Base-by-base conservation (phyloP, 2,329 filamentous ascomycete genomes). In the Ceratocystis cubensis region DNA sequence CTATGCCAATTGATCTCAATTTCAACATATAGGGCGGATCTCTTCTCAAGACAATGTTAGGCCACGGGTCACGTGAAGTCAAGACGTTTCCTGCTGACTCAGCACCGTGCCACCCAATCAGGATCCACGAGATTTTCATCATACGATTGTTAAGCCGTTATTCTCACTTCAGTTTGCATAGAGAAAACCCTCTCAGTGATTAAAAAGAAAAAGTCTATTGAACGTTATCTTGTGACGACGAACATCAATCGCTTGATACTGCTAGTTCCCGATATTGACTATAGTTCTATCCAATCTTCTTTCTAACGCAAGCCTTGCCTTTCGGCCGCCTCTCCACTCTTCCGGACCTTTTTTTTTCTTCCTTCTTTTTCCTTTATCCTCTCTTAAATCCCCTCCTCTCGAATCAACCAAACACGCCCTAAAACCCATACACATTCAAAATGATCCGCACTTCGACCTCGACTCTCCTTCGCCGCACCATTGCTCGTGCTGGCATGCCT, bases 381-480 rank as follows among this genome's bases (percentile, higher is more conserved):
- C 28, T 50, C 50, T 62, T n/a, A 25, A 48, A 59, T 59, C 56
- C 56, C 56, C 56, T 59, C 65, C 28, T 62, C 56, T 15, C 3
- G 25, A 22, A 65, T 33, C 67, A 66, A 53, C 61, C 37, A 45
- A 22, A 65, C 63, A 69, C 69, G 67, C 69, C 48, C 22, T 25
- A n/a, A n/a, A 25, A n/a, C 13, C 7, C 56, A 8, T 7, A 33
- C 25, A 53, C 15, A 59, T 59, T 59, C 73, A 78, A 73, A 71
- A 84, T 83, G 82, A 77, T 83, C 76, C 81, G 82, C 76, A 79
- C 80, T 72, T 76, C 78, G 71, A 56, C 64, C 33, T 78, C 79
- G 71, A 77, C 80, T 71, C 78, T 78, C 71, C 75, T 81, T 74
- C 77, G 83, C 77, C 81, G 81, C 76, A 74, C 75, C 75, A 75